A percentile compares a stretch with the other conserved stretches of the same genome.
Evolutionary conservation across 2,329 filamentous ascomycete genomes (phyloP).

Genomic region (Elsinoe batatas): DNA sequence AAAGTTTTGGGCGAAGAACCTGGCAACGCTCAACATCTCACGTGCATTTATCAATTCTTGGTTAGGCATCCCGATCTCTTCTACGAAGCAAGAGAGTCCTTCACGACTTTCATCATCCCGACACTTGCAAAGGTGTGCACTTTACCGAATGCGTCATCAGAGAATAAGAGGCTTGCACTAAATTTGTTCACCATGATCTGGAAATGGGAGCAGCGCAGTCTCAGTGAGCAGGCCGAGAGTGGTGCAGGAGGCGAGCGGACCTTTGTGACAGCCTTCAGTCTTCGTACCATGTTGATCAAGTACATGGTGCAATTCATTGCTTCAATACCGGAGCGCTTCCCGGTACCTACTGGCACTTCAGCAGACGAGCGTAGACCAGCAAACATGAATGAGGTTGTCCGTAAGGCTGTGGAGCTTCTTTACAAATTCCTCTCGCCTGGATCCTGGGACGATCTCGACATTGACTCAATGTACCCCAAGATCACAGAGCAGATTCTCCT

Average conservation of each 20-base stretch:
- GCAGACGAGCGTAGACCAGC: conserved; percentile 41
- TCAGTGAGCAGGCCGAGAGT: conserved; percentile 43
- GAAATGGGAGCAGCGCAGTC: conserved; percentile 80
- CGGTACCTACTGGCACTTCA: conserved; percentile 57
- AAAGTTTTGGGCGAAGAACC: conserved; percentile 90
- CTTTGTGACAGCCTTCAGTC: conserved; percentile 37
- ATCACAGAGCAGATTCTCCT: conserved; percentile 78
- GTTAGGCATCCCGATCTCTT: conserved; percentile 88
- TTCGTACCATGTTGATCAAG: conserved; percentile 76
- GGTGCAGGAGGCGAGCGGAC: conserved; percentile 3
- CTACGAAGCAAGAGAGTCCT: conserved; percentile 88
- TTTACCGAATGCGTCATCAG: conserved; percentile 73
- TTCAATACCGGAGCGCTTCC: conserved; percentile 75
- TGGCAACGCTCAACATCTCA: conserved; percentile 90
- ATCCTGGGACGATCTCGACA: conserved; percentile 84
- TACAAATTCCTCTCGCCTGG: conserved; percentile 75
- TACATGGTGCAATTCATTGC: conserved; percentile 95
- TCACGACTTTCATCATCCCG: conserved; percentile 77
- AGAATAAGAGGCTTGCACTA: conserved; percentile 82
- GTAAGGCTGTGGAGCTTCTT: conserved; percentile 72
- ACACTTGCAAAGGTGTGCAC: conserved; percentile 80
- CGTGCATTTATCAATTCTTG: conserved; percentile 93
- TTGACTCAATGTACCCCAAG: conserved; percentile 76
- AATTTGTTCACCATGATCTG: conserved; percentile 86
- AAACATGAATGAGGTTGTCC: conserved; percentile 62